phyloP scores from a whole-genome alignment of 1,139 yeast genomes.

The Taphrina sp. region DNA sequence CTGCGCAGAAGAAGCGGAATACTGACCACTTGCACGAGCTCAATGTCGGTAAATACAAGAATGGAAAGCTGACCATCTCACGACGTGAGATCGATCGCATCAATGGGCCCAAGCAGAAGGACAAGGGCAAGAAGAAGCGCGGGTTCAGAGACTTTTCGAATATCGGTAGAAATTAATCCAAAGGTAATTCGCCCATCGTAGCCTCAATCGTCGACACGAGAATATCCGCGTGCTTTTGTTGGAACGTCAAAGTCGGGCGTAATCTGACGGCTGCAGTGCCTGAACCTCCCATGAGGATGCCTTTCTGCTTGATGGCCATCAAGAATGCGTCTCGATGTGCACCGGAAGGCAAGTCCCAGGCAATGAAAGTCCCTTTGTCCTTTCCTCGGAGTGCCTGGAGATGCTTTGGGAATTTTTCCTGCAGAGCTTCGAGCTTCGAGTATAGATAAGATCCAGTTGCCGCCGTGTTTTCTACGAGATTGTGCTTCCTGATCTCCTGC shows the following conservation, averaged over 20 bases:
- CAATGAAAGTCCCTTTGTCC: constrained; percentile 72
- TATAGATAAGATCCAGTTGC: constrained; percentile 65
- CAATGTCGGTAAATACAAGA: constrained; percentile 29
- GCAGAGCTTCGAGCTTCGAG: constrained; percentile 53
- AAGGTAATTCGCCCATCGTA: constrained; percentile 5
- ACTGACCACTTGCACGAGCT: constrained; percentile 10
- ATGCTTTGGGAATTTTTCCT: constrained; percentile 52
- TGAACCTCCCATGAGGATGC: constrained; percentile 79
- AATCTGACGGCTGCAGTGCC: constrained; percentile 70
- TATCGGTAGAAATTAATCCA: constrained; percentile 7
- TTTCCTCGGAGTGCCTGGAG: constrained; percentile 67
- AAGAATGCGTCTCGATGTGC: constrained; percentile 60
- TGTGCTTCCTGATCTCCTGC: constrained; percentile 60
- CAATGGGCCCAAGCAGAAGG: constrained; percentile 16
- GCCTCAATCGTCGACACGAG: constrained; percentile 48
- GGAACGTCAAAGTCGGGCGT: constrained; percentile 73
- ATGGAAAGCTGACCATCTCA: constrained; percentile 21
- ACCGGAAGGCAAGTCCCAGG: constrained; percentile 63
- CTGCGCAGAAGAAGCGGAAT: constrained; percentile 5
- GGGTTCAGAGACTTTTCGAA: constrained; percentile 23
- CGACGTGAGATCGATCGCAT: constrained; percentile 25
- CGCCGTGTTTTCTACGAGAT: constrained; percentile 56
- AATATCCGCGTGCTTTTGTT: constrained; percentile 71
- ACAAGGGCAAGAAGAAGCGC: constrained; percentile 26
- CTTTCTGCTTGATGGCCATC: constrained; percentile 55